Percentiles rank a stretch among this genome's conserved stretches.
Conservation (phyloP, 345 rosid genomes). For the Lenwebbia sp. region DNA sequence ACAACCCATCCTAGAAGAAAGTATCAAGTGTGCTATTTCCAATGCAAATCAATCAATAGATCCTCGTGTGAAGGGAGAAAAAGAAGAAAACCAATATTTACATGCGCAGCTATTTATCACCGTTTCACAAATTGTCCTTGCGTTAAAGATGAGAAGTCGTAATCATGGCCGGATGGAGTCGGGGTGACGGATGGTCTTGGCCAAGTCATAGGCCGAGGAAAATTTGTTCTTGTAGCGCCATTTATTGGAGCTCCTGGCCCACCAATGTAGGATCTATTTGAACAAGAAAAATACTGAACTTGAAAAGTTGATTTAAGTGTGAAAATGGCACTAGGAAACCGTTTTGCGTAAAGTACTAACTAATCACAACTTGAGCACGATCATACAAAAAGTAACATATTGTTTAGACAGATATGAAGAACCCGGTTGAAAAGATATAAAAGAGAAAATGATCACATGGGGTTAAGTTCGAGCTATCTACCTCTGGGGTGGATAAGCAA, state of each 20-base stretch:
- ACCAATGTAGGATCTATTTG: conserved; percentile 17
- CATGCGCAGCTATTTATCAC: not conserved
- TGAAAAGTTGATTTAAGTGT: not conserved
- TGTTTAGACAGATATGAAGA: not conserved
- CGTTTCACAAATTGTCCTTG: conserved; percentile 31
- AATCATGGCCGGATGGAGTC: conserved; percentile 23
- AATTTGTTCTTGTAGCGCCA: conserved; percentile 3
- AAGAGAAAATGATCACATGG: not conserved
- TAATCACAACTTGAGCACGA: not conserved
- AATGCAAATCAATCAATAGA: not conserved
- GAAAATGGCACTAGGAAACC: not conserved
- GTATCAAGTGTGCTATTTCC: not conserved
- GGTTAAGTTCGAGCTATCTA: not conserved
- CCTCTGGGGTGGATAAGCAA: conserved; percentile 27
- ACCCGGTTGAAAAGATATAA: not conserved
- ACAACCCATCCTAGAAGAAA: not conserved
- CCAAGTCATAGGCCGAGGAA: not conserved
- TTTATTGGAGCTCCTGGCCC: conserved; percentile 13
- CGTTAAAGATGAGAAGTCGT: conserved; percentile 35
- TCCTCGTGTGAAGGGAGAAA: not conserved
- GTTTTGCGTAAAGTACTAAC: not conserved
- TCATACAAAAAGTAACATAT: not conserved
- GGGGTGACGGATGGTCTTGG: conserved; percentile 11
- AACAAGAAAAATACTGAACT: not conserved
- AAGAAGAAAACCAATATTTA: not conserved